Evolutionary conservation across 2,329 filamentous ascomycete genomes (phyloP).

Genomic region (Rasamsonia emersonii): DNA sequence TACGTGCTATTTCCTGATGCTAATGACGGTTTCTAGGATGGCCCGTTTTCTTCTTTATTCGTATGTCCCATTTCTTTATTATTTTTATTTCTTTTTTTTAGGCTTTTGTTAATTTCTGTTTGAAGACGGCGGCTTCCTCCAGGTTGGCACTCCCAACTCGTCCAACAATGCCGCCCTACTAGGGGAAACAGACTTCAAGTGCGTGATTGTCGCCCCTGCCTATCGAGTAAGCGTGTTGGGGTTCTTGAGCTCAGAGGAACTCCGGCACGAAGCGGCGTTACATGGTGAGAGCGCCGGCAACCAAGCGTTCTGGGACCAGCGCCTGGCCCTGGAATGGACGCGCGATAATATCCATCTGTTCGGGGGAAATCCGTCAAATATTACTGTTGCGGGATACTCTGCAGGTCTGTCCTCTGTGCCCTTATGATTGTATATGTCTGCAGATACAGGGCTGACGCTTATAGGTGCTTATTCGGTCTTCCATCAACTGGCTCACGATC

Average conservation of each 20-base stretch:
- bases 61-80: no score
- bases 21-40: slow-evolving; percentile 34
- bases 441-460: slow-evolving; percentile 6
- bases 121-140: slow-evolving; percentile 49
- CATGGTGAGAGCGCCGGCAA: slow-evolving; percentile 37
- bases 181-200: slow-evolving; percentile 40
- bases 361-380: slow-evolving; percentile 42
- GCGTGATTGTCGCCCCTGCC: slow-evolving; percentile 47
- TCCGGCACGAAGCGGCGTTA: slow-evolving; percentile 34
- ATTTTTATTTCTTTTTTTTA: no score
- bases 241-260: slow-evolving; percentile 44
- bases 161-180: slow-evolving; percentile 39
- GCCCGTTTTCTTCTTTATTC: slow-evolving; percentile 52
- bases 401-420: slow-evolving; percentile 30
- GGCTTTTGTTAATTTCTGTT: no score
- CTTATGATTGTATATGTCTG: not conserved
- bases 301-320: slow-evolving; percentile 50
- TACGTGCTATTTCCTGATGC: not conserved
- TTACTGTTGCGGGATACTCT: slow-evolving; percentile 49
- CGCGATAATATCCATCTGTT: slow-evolving; percentile 44
- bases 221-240: slow-evolving; percentile 51
- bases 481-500: slow-evolving; percentile 50
- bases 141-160: slow-evolving; percentile 46
- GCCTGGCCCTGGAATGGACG: slow-evolving; percentile 49
- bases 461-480: slow-evolving; percentile 46